phyloP scores from a whole-genome alignment of 164 flowering plant species.

The Annona cherimola region DNA sequence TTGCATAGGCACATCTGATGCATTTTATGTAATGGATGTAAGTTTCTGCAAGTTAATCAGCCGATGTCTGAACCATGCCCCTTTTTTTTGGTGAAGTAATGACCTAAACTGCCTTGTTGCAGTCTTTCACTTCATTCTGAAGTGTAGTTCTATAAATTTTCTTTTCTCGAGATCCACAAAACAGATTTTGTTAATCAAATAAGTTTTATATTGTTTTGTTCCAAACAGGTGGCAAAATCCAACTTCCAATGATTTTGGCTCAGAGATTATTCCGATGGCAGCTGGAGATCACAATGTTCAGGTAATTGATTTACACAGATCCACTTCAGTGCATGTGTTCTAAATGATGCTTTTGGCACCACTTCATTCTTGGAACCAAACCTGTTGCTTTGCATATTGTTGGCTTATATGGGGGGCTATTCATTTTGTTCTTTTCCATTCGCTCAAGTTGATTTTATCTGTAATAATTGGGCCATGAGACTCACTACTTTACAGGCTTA shows the following conservation, averaged over 20 bases:
- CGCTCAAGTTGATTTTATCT: background rate
- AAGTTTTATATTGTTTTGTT: background rate
- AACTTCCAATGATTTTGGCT: conserved; percentile 84
- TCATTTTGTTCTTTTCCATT: too few relatives aligned
- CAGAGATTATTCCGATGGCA: conserved; percentile 80
- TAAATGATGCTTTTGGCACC: background rate
- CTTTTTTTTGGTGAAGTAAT: too few relatives aligned
- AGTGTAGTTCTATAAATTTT: too few relatives aligned
- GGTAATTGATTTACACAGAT: conserved; percentile 22
- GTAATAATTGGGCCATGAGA: background rate
- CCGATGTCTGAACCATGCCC: too few relatives aligned
- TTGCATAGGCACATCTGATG: too few relatives aligned
- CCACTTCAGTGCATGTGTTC: background rate
- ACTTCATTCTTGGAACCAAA: background rate
- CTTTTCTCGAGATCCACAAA: background rate
- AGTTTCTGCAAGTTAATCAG: too few relatives aligned
- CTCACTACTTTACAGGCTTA: conserved; percentile 49
- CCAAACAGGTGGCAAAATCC: conserved; percentile 38
- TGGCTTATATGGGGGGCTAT: background rate
- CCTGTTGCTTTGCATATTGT: background rate
- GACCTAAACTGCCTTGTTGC: too few relatives aligned
- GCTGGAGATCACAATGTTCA: conserved; percentile 69
- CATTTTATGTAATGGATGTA: too few relatives aligned
- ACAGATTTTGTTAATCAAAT: background rate
- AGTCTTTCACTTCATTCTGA: too few relatives aligned